Conservation (phyloP, 2,329 filamentous ascomycete genomes). For the Penicillium sp. region DNA sequence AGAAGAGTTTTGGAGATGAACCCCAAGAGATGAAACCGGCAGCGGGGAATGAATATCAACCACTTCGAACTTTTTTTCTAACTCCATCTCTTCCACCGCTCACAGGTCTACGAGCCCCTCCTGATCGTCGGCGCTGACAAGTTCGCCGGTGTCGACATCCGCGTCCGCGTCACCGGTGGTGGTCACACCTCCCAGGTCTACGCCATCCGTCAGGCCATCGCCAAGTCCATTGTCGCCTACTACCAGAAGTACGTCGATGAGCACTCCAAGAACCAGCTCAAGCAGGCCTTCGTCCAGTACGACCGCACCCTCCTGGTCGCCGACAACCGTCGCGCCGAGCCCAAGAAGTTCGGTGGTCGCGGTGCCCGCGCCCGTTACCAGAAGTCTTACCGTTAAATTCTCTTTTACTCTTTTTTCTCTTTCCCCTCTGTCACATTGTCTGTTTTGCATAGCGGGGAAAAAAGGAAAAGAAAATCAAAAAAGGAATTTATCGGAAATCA, state of each 20-base stretch:
- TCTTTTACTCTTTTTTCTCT: constrained; percentile 23
- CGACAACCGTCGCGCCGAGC: constrained; percentile 98
- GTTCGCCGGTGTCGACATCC: constrained; percentile 95
- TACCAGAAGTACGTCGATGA: constrained; percentile 99
- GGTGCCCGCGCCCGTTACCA: constrained; percentile 97
- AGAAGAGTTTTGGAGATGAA: not conserved
- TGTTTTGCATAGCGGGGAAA: constrained; percentile 51
- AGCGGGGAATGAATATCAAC: not conserved
- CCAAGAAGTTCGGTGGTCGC: constrained; percentile 87
- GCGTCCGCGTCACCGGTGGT: constrained; percentile 94
- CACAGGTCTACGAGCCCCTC: constrained; percentile 94
- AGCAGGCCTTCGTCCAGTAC: constrained; percentile 94
- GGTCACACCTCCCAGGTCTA: constrained; percentile 98
- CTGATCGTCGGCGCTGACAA: constrained; percentile 97
- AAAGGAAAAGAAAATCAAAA: not conserved
- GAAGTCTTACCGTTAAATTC: constrained; percentile 95
- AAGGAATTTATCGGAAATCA: constrained; percentile 57
- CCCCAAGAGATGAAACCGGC: constrained; percentile 7
- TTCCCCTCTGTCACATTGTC: constrained; percentile 20
- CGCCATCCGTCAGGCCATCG: constrained; percentile 97
- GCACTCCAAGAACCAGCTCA: constrained; percentile 99
- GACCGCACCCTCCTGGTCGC: constrained; percentile 97
- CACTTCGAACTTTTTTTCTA: constrained; percentile 8
- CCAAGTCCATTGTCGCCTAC: constrained; percentile 97
- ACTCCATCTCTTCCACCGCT: constrained; percentile 8